A percentile compares a stretch with the other conserved stretches of the same genome.
phyloP scores from a whole-genome alignment of 331 rosid species.

The Telfairia occidentalis region DNA sequence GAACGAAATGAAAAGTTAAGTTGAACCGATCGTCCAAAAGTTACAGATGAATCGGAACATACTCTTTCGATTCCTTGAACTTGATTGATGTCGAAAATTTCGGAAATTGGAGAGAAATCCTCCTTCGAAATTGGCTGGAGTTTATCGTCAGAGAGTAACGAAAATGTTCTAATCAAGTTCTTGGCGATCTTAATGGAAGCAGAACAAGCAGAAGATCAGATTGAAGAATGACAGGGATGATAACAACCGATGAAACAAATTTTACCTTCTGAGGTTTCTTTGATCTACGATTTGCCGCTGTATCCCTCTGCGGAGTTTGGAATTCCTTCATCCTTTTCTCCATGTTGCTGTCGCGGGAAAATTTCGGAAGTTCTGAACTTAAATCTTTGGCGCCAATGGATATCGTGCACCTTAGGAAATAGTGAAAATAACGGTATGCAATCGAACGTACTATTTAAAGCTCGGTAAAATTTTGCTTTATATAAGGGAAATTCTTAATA shows the following conservation, averaged over 20 bases:
- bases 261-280: slow-evolving; percentile 28
- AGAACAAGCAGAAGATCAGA: background rate
- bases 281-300: slow-evolving; percentile 25
- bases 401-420: background rate
- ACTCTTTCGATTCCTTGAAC: slow-evolving; percentile 10
- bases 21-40: background rate
- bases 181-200: slow-evolving; percentile 25
- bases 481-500: background rate
- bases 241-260: background rate
- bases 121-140: background rate
- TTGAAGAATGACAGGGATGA: background rate
- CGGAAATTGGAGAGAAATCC: slow-evolving; percentile 21
- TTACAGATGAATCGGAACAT: background rate
- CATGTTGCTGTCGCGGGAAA: slow-evolving; percentile 10
- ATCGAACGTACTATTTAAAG: background rate
- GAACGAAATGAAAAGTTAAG: background rate
- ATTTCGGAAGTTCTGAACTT: background rate
- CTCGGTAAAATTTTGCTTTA: too few species aligned
- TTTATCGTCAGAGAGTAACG: slow-evolving; percentile 21
- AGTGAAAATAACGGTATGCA: background rate
- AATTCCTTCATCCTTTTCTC: background rate
- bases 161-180: slow-evolving; percentile 29
- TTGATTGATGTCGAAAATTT: slow-evolving; percentile 9
- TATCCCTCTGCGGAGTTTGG: slow-evolving; percentile 23
- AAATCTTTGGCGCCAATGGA: slow-evolving; percentile 1